A percentile compares a stretch with the other conserved stretches of the same genome.
Conservation (phyloP, 2,329 filamentous ascomycete genomes). For the Trichoderma polysporum region DNA sequence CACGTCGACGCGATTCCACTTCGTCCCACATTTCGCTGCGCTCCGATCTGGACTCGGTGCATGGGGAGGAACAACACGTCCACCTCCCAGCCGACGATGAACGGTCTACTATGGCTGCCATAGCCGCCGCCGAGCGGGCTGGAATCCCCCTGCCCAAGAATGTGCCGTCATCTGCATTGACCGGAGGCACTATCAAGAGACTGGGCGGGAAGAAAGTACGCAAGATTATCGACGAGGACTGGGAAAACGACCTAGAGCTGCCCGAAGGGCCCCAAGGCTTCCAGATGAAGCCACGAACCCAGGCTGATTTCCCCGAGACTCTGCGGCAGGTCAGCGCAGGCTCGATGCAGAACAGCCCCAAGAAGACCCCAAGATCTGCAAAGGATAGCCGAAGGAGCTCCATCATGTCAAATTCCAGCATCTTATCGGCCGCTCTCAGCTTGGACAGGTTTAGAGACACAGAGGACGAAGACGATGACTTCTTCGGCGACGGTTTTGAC, state of each 20-base stretch:
- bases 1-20: constrained; percentile 68
- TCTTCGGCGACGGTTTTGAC: constrained; percentile 61
- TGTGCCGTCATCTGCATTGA: constrained; percentile 82
- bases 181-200: constrained; percentile 90
- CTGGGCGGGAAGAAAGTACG: constrained; percentile 73
- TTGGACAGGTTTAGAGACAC: constrained; percentile 65
- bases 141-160: constrained; percentile 89
- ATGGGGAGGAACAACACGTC: constrained; percentile 82
- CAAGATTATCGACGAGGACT: constrained; percentile 74
- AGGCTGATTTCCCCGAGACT: constrained; percentile 63
- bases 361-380: constrained; percentile 34
- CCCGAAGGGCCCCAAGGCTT: constrained; percentile 59
- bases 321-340: constrained; percentile 64
- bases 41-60: constrained; percentile 75
- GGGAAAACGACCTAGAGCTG: constrained; percentile 75
- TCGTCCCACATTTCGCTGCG: constrained; percentile 81
- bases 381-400: constrained; percentile 35
- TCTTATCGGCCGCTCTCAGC: constrained; percentile 50
- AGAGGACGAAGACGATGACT: constrained; percentile 57
- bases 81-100: constrained; percentile 84
- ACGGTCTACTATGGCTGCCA: constrained; percentile 77
- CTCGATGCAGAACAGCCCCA: constrained; percentile 54
- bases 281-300: constrained; percentile 63
- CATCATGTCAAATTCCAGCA: constrained; percentile 35
- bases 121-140: constrained; percentile 80